These are phyloP conservation scores for Tricholoma furcatifolium DNA, from an alignment of 768 basidiomycete genomes.

Conservation along the genomic window DNA sequence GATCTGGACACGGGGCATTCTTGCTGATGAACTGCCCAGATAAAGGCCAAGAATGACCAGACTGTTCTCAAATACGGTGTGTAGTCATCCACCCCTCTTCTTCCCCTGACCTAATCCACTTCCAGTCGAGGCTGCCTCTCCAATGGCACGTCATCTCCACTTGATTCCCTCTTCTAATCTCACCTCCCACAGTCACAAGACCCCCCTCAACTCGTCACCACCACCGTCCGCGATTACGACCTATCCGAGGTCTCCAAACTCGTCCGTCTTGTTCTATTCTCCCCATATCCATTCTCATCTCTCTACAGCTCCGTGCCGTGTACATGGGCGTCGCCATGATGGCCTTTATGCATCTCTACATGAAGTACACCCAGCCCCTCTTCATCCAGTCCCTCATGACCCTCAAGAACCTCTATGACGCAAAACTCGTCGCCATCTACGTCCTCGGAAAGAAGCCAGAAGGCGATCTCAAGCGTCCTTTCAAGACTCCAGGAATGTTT, in stretches of 20 bases:
- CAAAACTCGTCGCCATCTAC: constrained; percentile 82
- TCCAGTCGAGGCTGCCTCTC: constrained; percentile 69
- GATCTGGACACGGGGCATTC: no score
- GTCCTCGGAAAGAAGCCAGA: constrained; percentile 75
- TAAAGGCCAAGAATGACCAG: constrained; percentile 94
- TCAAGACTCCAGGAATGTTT: constrained; percentile 74
- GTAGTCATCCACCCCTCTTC: neutral
- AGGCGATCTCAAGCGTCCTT: constrained; percentile 89
- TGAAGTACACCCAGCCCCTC: constrained; percentile 94
- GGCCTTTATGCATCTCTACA: constrained; percentile 89
- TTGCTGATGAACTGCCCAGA: no score
- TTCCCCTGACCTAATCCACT: constrained; percentile 3
- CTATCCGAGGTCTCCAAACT: constrained; percentile 83
- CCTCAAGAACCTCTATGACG: constrained; percentile 87
- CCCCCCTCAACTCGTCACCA: constrained; percentile 77
- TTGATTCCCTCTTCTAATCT: neutral
- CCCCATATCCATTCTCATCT: neutral
- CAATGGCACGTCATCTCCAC: constrained; percentile 63
- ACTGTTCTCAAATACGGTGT: constrained; percentile 93
- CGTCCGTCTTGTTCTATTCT: constrained; percentile 35
- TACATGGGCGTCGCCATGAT: constrained; percentile 85
- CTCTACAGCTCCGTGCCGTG: constrained; percentile 54
- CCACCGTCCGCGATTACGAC: constrained; percentile 93
- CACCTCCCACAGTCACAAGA: constrained; percentile 49
- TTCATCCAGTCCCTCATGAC: constrained; percentile 96